Conservation (phyloP, 2,329 filamentous ascomycete genomes). For the Fusarium coffeatum region DNA sequence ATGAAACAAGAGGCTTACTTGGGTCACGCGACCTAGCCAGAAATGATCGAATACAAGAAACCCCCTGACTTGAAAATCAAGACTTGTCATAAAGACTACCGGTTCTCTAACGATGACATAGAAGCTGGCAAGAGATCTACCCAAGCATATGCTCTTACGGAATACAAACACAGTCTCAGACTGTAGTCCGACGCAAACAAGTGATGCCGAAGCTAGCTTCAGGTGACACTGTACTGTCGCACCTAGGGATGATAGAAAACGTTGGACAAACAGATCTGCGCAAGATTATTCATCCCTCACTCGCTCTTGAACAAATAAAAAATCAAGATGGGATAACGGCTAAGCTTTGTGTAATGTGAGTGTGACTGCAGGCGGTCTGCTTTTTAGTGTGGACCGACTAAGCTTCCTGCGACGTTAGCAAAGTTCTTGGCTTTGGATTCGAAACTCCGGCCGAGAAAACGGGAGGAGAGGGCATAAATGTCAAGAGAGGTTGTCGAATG, state of each 20-base stretch:
- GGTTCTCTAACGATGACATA: background rate
- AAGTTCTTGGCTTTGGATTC: conserved; percentile 23
- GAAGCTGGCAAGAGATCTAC: background rate
- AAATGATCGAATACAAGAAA: background rate
- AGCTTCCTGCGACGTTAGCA: conserved; percentile 32
- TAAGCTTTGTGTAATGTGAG: conserved; percentile 19
- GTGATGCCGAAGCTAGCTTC: background rate
- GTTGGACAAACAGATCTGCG: conserved; percentile 3
- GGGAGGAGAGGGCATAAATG: background rate
- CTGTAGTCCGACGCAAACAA: conserved; percentile 1
- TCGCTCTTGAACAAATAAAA: conserved; percentile 9
- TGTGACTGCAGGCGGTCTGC: conserved; percentile 26
- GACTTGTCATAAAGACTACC: background rate
- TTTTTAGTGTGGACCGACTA: conserved; percentile 7
- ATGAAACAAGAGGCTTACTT: background rate
- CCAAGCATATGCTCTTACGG: background rate
- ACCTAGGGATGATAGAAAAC: background rate
- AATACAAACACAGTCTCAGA: background rate
- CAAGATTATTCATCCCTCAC: background rate
- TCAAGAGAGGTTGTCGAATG: conserved; percentile 18
- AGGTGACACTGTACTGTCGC: conserved; percentile 1
- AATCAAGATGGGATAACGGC: conserved; percentile 1
- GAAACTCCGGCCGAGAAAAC: conserved; percentile 15
- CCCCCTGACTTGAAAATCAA: background rate
- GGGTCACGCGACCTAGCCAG: background rate